Base-by-base conservation (phyloP, 306 rosid species). In the Vigna hirtella region DNA sequence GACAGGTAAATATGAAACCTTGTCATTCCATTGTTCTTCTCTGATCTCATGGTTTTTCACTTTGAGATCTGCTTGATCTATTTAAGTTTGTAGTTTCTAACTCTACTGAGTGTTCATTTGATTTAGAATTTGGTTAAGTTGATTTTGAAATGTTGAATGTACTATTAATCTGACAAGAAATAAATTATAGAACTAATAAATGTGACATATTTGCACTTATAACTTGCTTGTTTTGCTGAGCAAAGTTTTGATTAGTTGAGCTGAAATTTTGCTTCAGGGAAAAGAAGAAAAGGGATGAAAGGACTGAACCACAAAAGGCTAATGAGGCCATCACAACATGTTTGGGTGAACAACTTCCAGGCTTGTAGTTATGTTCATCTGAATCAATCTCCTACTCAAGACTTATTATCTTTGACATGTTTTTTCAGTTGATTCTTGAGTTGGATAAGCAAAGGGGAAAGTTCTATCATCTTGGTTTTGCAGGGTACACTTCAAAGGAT, bases 271-370 rank as follows among this genome's bases (percentile, higher is more conserved):
- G 81, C 61, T 82, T 68, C 92, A 95, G 99, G 90, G 98, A 95
- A 89, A 93, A 95, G 90, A 91, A 93, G 83, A 93, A 93, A 84
- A 83, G 86, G 66, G 93, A 87, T 80, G 98, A 91, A 86, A 85
- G 99, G 84, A 55, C 53, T 8, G 96, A 80, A 78, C 81, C 91
- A 16, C 91, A 83, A 65, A 87, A 83, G 83, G 94, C 98, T 55
- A 91, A 83, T 67, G 98, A 90, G 79, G 91, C 96, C 10, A n/a
- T 95, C 65, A 74, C 87, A 52, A 88, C 85, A 83, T 92, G 95
- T 65, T 53, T 85, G 88, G 97, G 90, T 66, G 92, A 85, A 52
- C 80, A 85, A 65, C 72, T 69, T 73, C 81, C 83, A 51, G 87
- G 74, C 64, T 55, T 76, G 80, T 83, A 80, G 76, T 30, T 70